Evolutionary conservation across 352 stramenopile species (phyloP).

Genomic region (Phytophthora sojae): DNA sequence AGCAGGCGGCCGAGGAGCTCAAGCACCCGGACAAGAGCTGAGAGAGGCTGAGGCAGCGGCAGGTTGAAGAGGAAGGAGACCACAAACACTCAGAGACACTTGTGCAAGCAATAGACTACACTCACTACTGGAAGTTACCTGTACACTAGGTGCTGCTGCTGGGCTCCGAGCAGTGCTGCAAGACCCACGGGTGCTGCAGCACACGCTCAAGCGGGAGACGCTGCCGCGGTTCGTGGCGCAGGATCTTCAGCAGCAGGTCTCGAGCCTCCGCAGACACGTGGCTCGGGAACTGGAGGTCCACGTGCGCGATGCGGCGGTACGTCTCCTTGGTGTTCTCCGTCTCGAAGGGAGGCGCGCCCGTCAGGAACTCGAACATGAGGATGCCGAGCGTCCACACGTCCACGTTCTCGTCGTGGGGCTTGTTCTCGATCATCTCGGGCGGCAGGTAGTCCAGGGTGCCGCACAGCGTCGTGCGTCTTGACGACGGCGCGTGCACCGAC

Average conservation of each 20-base stretch:
- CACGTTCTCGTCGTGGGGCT: conserved; percentile 95
- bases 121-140: conserved; percentile 32
- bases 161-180: conserved; percentile 60
- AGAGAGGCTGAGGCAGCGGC: background rate
- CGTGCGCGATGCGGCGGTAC: conserved; percentile 96
- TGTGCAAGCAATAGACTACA: conserved; percentile 45
- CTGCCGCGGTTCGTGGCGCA: conserved; percentile 96
- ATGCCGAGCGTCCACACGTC: conserved; percentile 99
- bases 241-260: conserved; percentile 94
- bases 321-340: conserved; percentile 93
- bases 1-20: conserved; percentile 14
- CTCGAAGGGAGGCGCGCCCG: conserved; percentile 98
- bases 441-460: conserved; percentile 99
- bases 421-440: conserved; percentile 99
- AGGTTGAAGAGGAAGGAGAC: background rate
- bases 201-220: conserved; percentile 94
- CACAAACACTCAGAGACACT: conserved; percentile 14
- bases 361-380: conserved; percentile 99
- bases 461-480: conserved; percentile 97
- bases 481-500: conserved; percentile 98
- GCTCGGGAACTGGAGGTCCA: conserved; percentile 96
- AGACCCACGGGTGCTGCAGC: conserved; percentile 96
- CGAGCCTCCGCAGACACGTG: conserved; percentile 93
- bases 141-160: conserved; percentile 30
- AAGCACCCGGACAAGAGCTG: conserved; percentile 21